Conservation (phyloP, 768 basidiomycete genomes). For the Trametes cinnabarina region DNA sequence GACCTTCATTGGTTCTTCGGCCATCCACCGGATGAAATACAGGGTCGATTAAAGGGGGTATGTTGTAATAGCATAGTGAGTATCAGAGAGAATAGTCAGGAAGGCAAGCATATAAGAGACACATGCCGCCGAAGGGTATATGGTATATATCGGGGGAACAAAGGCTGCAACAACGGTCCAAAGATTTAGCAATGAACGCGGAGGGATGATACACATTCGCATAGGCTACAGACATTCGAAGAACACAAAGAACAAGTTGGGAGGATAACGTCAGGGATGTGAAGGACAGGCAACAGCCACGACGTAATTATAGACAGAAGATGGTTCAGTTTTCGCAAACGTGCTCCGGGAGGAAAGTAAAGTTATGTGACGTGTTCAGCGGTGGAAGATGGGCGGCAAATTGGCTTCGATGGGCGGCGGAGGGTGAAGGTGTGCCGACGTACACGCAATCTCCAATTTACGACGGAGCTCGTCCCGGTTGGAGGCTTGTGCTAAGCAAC, state of each 20-base stretch:
- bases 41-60: too few relatives aligned
- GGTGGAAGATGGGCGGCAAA: constrained; percentile 22
- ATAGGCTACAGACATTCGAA: constrained; percentile 15
- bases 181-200: constrained; percentile 5
- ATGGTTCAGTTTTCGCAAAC: background rate
- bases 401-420: constrained; percentile 23
- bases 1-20: background rate
- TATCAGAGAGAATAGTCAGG: background rate
- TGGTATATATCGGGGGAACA: background rate
- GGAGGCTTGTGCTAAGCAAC: constrained; percentile 21
- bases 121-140: constrained; percentile 1
- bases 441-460: constrained; percentile 27
- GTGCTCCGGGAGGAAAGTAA: background rate
- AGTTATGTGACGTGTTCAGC: constrained; percentile 4
- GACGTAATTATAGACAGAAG: constrained; percentile 2
- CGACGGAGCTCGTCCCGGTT: constrained; percentile 26
- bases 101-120: constrained; percentile 11
- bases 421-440: constrained; percentile 20
- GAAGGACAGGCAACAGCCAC: background rate
- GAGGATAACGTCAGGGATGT: background rate
- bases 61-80: too few relatives aligned
- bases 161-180: background rate
- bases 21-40: background rate
- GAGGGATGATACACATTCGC: constrained; percentile 9
- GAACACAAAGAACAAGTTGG: background rate